These are phyloP conservation scores for Beauveria australis DNA, from an alignment of 2,329 filamentous ascomycete species.

Conservation along the genomic window DNA sequence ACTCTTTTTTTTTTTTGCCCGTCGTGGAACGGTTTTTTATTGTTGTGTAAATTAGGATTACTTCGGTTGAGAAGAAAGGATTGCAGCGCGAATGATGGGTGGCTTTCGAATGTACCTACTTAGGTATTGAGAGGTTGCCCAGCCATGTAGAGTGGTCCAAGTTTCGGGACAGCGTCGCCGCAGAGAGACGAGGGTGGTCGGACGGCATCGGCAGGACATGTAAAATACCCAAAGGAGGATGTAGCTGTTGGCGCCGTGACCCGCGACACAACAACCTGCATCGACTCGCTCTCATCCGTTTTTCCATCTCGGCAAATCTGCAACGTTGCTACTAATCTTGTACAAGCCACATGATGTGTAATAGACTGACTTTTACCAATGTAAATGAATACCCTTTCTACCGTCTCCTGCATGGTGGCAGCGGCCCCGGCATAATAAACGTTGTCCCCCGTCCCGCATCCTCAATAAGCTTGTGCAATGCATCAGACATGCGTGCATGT, in stretches of 20 bases:
- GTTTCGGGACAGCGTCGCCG: too few relatives aligned
- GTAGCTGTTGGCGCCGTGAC: not conserved
- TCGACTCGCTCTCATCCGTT: not conserved
- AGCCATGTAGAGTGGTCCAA: too few relatives aligned
- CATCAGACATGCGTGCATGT: not conserved
- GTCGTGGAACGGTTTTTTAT: not conserved
- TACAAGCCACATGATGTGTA: not conserved
- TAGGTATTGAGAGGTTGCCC: too few relatives aligned
- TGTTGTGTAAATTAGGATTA: too few relatives aligned
- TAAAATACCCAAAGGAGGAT: not conserved
- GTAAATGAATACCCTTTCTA: not conserved
- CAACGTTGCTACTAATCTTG: not conserved
- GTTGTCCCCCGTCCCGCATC: not conserved
- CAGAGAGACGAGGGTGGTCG: not conserved
- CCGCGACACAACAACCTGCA: not conserved
- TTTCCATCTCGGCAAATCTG: not conserved
- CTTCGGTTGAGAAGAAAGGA: too few relatives aligned
- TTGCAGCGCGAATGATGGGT: too few relatives aligned
- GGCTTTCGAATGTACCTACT: too few relatives aligned
- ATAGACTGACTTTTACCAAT: not conserved
- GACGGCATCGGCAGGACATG: not conserved
- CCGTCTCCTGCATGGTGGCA: not conserved
- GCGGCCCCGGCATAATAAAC: not conserved
- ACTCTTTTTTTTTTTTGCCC: not conserved
- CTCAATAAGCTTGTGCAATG: not conserved